Conservation (phyloP, 768 basidiomycete species). For the Kwoniella dejecticola region DNA sequence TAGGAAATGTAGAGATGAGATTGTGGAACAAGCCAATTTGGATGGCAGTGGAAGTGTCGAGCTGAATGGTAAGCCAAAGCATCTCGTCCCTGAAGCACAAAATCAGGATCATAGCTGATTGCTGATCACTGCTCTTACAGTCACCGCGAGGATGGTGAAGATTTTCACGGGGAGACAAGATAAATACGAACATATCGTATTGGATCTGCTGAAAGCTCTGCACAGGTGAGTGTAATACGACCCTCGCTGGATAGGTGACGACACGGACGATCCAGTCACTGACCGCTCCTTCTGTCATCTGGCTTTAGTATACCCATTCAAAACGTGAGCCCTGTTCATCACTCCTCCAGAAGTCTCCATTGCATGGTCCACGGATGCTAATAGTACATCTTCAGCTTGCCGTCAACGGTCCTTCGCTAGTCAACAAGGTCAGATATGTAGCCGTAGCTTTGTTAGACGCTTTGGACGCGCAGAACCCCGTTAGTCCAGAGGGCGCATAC, state of each 20-base stretch:
- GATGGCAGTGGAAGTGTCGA: neutral
- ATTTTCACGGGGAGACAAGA: neutral
- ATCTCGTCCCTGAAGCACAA: too few species aligned
- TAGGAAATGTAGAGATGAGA: constrained; percentile 12
- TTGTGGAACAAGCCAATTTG: constrained; percentile 4
- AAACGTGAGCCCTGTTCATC: neutral
- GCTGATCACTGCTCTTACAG: neutral
- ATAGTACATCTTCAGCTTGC: neutral
- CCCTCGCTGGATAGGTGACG: neutral
- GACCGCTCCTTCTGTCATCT: neutral
- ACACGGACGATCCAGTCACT: neutral
- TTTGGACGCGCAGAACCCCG: constrained; percentile 4
- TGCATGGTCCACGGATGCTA: neutral
- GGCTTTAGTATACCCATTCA: constrained; percentile 20
- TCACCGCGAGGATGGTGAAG: neutral
- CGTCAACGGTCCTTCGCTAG: constrained; percentile 14
- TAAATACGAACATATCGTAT: neutral
- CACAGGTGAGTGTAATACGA: constrained; percentile 4
- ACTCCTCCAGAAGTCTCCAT: neutral
- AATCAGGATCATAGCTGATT: neutral
- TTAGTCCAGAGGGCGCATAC: constrained; percentile 10
- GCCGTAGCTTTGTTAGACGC: constrained; percentile 13
- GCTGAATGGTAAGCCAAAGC: neutral
- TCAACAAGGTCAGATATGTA: constrained; percentile 17
- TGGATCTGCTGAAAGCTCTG: constrained; percentile 10